A percentile compares a stretch with the other conserved stretches of the same genome.
Evolutionary conservation across 306 rosid genomes (phyloP).

Genomic region (Prunus padus): DNA sequence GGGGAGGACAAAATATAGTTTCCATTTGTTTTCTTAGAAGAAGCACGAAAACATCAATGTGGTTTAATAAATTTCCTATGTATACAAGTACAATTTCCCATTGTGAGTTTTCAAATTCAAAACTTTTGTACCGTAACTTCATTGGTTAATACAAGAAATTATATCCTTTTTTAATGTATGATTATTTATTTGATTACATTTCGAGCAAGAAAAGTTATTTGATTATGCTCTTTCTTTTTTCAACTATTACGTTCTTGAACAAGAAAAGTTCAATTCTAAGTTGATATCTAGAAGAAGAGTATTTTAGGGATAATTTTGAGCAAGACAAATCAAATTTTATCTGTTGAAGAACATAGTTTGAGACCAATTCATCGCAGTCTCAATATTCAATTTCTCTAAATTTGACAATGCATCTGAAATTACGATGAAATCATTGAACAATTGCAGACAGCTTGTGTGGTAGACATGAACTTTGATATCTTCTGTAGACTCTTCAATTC

Average conservation of each 20-base stretch:
- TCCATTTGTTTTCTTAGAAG: neutral
- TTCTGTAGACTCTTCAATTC: too few species aligned
- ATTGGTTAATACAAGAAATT: neutral
- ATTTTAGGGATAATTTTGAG: too few species aligned
- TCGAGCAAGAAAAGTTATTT: neutral
- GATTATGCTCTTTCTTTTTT: too few species aligned
- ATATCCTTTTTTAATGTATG: neutral
- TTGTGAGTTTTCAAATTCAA: neutral
- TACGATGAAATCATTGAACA: slow-evolving; percentile 16
- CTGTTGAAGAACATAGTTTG: too few species aligned
- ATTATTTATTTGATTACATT: neutral
- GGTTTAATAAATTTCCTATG: neutral
- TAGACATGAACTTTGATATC: too few species aligned
- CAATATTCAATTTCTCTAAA: slow-evolving; percentile 51
- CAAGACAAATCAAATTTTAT: too few species aligned
- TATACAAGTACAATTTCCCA: neutral
- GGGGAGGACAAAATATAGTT: neutral
- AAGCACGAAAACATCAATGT: neutral
- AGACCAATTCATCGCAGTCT: slow-evolving; percentile 44
- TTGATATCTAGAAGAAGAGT: too few species aligned
- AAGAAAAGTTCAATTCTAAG: too few species aligned
- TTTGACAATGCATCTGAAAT: slow-evolving; percentile 44
- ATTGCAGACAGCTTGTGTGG: too few species aligned
- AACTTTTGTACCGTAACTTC: neutral
- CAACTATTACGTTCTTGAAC: too few species aligned